These are phyloP conservation scores for Trichosporon sp. DNA, from an alignment of 1,284 basidiomycete species.

Conservation along the genomic window DNA sequence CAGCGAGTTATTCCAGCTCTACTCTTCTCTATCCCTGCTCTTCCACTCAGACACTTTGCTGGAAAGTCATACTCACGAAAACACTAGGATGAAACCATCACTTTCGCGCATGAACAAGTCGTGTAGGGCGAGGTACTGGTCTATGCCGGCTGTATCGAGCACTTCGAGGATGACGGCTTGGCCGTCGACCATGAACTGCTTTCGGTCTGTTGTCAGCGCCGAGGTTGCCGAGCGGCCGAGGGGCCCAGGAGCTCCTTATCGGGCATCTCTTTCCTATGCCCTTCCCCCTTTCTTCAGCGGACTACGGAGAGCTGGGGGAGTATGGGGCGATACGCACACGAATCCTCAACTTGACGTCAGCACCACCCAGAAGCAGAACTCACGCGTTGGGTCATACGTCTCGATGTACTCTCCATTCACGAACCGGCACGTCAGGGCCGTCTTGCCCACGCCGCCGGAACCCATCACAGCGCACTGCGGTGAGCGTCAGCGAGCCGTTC, in stretches of 20 bases:
- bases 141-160: conserved; percentile 49
- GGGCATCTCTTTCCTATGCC: too few relatives aligned
- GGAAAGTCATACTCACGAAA: conserved; percentile 36
- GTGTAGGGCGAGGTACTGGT: conserved; percentile 44
- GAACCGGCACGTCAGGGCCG: conserved; percentile 44
- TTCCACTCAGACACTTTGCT: too few relatives aligned
- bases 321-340: conserved; percentile 29
- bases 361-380: conserved; percentile 20
- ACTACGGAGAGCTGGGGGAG: too few relatives aligned
- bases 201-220: conserved; percentile 37
- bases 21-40: too few relatives aligned
- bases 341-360: conserved; percentile 43
- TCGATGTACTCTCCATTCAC: conserved; percentile 46
- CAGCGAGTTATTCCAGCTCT: conserved; percentile 3
- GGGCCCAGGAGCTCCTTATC: too few relatives aligned
- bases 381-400: conserved; percentile 49
- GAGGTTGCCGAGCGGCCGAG: background rate
- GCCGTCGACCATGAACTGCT: conserved; percentile 44
- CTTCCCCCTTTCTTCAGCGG: too few relatives aligned
- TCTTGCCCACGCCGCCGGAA: conserved; percentile 50
- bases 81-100: conserved; percentile 50
- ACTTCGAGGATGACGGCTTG: conserved; percentile 45
- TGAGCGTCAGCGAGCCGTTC: background rate
- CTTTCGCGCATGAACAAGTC: conserved; percentile 46
- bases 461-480: conserved; percentile 45